Base-by-base conservation (phyloP, 805 yeast species). In the Starmerella ratchasimensis region DNA sequence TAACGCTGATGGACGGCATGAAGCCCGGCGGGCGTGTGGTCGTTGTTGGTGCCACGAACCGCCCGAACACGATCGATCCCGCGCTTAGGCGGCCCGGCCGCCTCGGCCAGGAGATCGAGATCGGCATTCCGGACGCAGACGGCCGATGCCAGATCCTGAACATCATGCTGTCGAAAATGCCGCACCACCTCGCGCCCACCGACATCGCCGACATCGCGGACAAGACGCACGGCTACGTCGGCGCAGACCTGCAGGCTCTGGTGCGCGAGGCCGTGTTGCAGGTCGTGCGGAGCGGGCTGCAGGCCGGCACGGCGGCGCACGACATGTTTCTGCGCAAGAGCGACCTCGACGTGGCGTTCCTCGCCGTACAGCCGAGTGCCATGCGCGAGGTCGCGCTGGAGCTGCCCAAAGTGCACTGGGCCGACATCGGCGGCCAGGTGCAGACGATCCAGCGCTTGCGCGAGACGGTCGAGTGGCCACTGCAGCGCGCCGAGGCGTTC, bases 1-100 rank as follows among this genome's bases (percentile, higher is more conserved):
- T 82, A 39, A 81, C 93, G 0, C 61, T 90, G 34, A 90, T 90
- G 98, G 98, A 90, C 58, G 98, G 98, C 49, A 90, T 90, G 97
- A 96, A 84, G 54, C 83, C 83, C 47, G 73, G 96, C 55, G 97
- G 97, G 3, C 96, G 90, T 54, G 96, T 90, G n/a, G 88, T 90
- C 47, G 94, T 90, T 2, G 83, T 90, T 49, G 98, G 97, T 41
- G 98, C 98, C 1, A 90, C 98, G 0, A 90, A 90, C 59, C 67
- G 98, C 54, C 98, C 98, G 0, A 97, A 90, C 61, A 79, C 94
- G 0, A 79, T 90, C 13, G 98, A 90, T 59, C 96, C 98, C 1
- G 98, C 98, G 0, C 65, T 82, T 33, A 64, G 94, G 53, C 64
- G 94, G 51, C 93, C 93, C 1, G 94, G 94, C 3, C 63, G 94